phyloP scores from a whole-genome alignment of 345 rosid genomes.

The Cochlearia excelsa region DNA sequence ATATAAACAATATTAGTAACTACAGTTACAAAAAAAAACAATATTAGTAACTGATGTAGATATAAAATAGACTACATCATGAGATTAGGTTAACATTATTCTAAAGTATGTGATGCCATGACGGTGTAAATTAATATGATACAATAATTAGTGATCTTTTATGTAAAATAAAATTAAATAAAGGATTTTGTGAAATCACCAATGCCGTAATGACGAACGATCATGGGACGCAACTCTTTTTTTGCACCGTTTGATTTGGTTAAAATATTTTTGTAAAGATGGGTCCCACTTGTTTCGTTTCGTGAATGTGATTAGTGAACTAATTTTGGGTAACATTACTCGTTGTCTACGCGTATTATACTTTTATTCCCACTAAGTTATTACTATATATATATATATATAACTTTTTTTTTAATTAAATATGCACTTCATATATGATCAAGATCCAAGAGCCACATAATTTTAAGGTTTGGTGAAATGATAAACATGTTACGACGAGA shows the following conservation, averaged over 20 bases:
- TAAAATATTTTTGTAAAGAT: slow-evolving; percentile 20
- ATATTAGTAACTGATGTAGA: no score
- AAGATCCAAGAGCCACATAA: background rate
- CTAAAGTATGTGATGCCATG: slow-evolving; percentile 26
- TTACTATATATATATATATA: background rate
- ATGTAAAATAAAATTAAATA: background rate
- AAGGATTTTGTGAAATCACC: slow-evolving; percentile 33
- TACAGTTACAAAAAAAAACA: no score
- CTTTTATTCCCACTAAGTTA: no score
- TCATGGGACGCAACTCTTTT: slow-evolving; percentile 43
- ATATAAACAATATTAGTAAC: no score
- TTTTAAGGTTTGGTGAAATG: slow-evolving; percentile 26
- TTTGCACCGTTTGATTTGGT: slow-evolving; percentile 38
- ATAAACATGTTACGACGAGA: slow-evolving; percentile 28
- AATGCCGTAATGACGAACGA: slow-evolving; percentile 26
- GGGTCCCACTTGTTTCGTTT: slow-evolving; percentile 35
- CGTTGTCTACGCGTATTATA: slow-evolving; percentile 21
- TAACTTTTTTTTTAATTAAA: background rate
- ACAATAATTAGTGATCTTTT: background rate
- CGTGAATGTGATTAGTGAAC: slow-evolving; percentile 39
- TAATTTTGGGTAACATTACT: slow-evolving; percentile 30
- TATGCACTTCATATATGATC: slow-evolving; percentile 1
- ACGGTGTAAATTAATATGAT: slow-evolving; percentile 20
- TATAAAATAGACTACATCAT: slow-evolving; percentile 6
- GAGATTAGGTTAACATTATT: slow-evolving; percentile 25